A percentile compares a stretch with the other conserved stretches of the same genome.
phyloP scores from a whole-genome alignment of 352 stramenopile species.

The Pythium aristosporum region DNA sequence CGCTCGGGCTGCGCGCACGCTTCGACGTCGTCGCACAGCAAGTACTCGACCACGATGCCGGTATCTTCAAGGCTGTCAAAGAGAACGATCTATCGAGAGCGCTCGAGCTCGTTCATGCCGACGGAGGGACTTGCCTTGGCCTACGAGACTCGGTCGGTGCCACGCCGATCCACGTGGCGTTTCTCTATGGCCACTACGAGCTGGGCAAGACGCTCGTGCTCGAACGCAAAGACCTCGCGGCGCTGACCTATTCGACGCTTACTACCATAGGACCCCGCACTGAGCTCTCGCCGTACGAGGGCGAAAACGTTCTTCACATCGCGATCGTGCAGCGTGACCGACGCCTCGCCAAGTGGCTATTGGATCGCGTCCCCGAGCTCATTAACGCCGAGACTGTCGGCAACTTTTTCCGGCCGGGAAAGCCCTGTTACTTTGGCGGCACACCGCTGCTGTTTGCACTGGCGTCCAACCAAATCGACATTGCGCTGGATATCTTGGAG shows the following conservation, averaged over 20 bases:
- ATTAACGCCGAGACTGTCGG: slow-evolving; percentile 46
- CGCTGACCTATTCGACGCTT: slow-evolving; percentile 31
- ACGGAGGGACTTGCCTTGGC: slow-evolving; percentile 33
- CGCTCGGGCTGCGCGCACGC: slow-evolving; percentile 25
- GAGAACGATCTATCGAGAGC: slow-evolving; percentile 35
- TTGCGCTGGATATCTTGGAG: no score
- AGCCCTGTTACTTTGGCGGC: slow-evolving; percentile 63
- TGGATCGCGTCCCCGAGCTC: slow-evolving; percentile 38
- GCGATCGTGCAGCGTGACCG: slow-evolving; percentile 54
- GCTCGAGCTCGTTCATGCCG: slow-evolving; percentile 34
- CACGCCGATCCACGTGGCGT: slow-evolving; percentile 41
- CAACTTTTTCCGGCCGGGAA: slow-evolving; percentile 49
- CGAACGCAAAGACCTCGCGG: slow-evolving; percentile 24
- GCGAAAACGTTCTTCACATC: slow-evolving; percentile 67
- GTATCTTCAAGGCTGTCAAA: slow-evolving; percentile 55
- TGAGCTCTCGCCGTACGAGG: slow-evolving; percentile 51
- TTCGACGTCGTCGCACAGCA: slow-evolving; percentile 67
- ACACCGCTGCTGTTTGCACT: slow-evolving; percentile 57
- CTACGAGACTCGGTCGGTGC: slow-evolving; percentile 52
- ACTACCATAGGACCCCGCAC: slow-evolving; percentile 5
- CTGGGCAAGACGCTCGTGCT: slow-evolving; percentile 48
- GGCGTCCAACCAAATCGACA: no score
- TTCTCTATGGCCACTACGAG: slow-evolving; percentile 59
- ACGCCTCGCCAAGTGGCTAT: slow-evolving; percentile 40
- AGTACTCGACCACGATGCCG: slow-evolving; percentile 52